These are phyloP conservation scores for Rosellinia necatrix DNA, from an alignment of 2,329 filamentous ascomycete species.

Conservation along the genomic window DNA sequence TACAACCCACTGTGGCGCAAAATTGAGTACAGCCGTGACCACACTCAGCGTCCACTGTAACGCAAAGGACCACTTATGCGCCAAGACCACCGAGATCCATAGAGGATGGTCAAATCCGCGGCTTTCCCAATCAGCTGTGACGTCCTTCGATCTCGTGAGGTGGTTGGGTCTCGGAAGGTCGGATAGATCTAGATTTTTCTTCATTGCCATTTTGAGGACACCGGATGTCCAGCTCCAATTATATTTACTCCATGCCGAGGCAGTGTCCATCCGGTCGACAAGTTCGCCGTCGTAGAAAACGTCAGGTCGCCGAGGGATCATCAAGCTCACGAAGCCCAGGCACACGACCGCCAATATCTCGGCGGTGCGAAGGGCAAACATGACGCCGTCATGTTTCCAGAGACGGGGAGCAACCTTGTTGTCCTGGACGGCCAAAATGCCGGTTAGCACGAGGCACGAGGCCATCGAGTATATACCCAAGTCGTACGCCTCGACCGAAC, in stretches of 20 bases:
- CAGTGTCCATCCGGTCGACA: constrained; percentile 68
- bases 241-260: constrained; percentile 63
- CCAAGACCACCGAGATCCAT: constrained; percentile 63
- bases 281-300: constrained; percentile 62
- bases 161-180: constrained; percentile 68
- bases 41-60: constrained; percentile 64
- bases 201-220: constrained; percentile 58
- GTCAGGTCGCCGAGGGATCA: constrained; percentile 69
- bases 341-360: constrained; percentile 52
- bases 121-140: constrained; percentile 54
- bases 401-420: constrained; percentile 44
- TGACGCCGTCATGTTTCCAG: constrained; percentile 39
- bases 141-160: constrained; percentile 55
- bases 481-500: constrained; percentile 56
- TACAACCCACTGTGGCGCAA: constrained; percentile 73
- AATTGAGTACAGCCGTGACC: constrained; percentile 61
- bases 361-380: constrained; percentile 52
- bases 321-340: constrained; percentile 54
- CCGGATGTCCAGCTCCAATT: constrained; percentile 68
- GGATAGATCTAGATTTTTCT: constrained; percentile 61
- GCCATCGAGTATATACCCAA: constrained; percentile 58
- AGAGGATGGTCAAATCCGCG: constrained; percentile 55
- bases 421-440: constrained; percentile 52
- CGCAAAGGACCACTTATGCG: constrained; percentile 60
- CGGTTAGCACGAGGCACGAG: constrained; percentile 51